Base-by-base conservation (phyloP, 2,329 filamentous ascomycete species). In the Neopestalotiopsis sp. region DNA sequence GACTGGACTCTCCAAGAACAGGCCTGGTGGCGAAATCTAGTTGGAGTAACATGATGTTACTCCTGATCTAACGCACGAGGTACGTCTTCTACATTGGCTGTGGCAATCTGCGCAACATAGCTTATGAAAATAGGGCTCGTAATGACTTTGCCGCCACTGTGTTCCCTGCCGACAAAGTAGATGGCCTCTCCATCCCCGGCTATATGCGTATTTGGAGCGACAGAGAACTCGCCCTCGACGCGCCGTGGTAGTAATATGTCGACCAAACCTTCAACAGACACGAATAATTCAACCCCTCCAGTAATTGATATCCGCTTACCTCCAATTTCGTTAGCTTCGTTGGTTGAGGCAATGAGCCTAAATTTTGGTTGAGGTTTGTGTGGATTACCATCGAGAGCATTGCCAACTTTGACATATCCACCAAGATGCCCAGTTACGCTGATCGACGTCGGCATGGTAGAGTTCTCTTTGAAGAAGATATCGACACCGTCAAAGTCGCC, bases 101-200 rank as follows among this genome's bases (percentile, higher is more conserved):
- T n/a, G n/a, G n/a, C n/a, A n/a, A n/a, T n/a, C n/a, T n/a, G n/a
- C n/a, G n/a, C 45, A n/a, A 9, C n/a, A n/a, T 59, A 59, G 13
- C 6, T 59, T 13, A 59, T 1, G 24, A 63, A 65, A 6, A 65
- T 28, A 4, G 63, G 63, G 13, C 45, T 65, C n/a, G 63, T 38
- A 1, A 65, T 56, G 7, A 56, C 42, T 40, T 65, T 65, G 17
- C 45, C 45, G 24, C 40, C 63, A 38, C 30, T 63, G 20, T 45
- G 32, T 63, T 63, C 61, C 32, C 61, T 63, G 4, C 61, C 61
- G 3, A 63, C 61, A 63, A 63, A 63, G 13, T 63, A 63, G 2
- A 63, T 42, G 17, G 61, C 61, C 17, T 28, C 17, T 6, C 28
- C 10, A 1, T 63, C 61, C 2, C 61, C 61, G 9, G 61, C 32